A percentile compares a stretch with the other conserved stretches of the same genome.
Evolutionary conservation across 805 yeast genomes (phyloP).

Genomic region (Lipomyces japonicus): DNA sequence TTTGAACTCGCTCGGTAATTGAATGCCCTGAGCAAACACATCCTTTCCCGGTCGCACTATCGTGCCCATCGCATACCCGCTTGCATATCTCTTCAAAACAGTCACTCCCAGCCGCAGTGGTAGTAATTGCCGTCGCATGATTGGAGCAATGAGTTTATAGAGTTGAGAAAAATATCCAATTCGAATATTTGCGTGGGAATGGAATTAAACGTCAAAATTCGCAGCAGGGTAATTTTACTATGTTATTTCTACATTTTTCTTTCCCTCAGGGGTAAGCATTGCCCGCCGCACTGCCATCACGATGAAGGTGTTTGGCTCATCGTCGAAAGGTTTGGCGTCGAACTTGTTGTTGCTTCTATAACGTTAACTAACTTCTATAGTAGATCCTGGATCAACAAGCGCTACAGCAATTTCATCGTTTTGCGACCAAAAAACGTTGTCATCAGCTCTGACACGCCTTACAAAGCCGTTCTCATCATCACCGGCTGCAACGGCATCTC

Average conservation of each 20-base stretch:
- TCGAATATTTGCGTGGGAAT: too few relatives aligned
- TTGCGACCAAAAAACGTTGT: slow-evolving; percentile 13
- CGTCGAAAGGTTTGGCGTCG: background rate
- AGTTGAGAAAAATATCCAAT: too few relatives aligned
- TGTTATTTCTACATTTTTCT: too few relatives aligned
- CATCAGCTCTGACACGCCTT: background rate
- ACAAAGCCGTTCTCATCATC: background rate
- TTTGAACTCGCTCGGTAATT: slow-evolving; percentile 10
- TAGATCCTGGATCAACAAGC: slow-evolving; percentile 3
- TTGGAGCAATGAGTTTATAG: too few relatives aligned
- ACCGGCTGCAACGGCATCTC: background rate
- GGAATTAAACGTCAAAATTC: too few relatives aligned
- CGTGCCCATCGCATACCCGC: slow-evolving; percentile 17
- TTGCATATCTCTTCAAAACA: too few relatives aligned
- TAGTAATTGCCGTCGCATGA: too few relatives aligned
- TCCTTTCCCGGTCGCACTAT: slow-evolving; percentile 13
- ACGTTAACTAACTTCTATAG: background rate
- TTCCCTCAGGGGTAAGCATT: too few relatives aligned
- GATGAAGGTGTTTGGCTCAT: background rate
- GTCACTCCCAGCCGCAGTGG: too few relatives aligned
- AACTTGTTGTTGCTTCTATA: background rate
- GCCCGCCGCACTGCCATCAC: background rate
- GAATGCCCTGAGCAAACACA: slow-evolving; percentile 1
- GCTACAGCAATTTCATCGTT: slow-evolving; percentile 15
- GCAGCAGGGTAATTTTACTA: too few relatives aligned